These are phyloP conservation scores for Carex kokanica DNA, from an alignment of 176 grass and related monocot species.

Conservation along the genomic window DNA sequence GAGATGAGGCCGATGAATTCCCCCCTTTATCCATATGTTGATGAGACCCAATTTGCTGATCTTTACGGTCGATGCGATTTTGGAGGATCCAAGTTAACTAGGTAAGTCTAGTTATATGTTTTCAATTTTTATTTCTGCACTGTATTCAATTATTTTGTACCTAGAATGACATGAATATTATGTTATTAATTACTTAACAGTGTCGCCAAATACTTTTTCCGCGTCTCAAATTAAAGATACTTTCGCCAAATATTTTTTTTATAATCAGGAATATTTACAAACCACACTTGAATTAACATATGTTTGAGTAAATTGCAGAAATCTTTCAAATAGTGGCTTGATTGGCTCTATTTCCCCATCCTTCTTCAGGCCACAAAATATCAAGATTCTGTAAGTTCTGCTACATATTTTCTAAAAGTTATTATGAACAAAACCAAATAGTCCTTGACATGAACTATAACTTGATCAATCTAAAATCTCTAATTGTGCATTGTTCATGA, in stretches of 20 bases:
- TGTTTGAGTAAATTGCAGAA: background rate
- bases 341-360: background rate
- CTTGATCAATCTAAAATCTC: background rate
- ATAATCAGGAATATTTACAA: background rate
- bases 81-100: background rate
- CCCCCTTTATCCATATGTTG: constrained; percentile 1
- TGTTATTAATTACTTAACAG: background rate
- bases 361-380: background rate
- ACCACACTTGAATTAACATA: background rate
- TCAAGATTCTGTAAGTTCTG: background rate
- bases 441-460: background rate
- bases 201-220: background rate
- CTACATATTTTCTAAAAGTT: no score
- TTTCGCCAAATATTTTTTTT: background rate
- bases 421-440: background rate
- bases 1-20: constrained; percentile 25
- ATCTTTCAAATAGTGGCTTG: background rate
- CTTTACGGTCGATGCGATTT: background rate
- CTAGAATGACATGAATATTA: background rate
- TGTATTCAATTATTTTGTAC: background rate
- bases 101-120: background rate
- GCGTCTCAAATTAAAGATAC: background rate
- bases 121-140: background rate
- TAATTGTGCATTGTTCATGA: background rate
- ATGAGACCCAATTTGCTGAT: constrained; percentile 12